These are phyloP conservation scores for Salix suchowensis DNA, from an alignment of 345 rosid species.

Conservation along the genomic window DNA sequence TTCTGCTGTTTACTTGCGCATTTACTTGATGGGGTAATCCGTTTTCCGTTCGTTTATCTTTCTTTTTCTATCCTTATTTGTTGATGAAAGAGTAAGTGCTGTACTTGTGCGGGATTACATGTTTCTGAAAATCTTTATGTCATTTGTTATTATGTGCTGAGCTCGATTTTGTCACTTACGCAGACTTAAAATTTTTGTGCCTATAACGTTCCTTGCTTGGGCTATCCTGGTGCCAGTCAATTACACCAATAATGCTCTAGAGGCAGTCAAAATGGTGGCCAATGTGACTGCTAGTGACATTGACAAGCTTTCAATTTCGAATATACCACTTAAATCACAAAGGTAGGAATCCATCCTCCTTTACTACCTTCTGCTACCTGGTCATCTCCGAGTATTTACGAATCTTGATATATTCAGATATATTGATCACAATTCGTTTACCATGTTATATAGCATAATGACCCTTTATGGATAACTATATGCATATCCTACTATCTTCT, in stretches of 20 bases:
- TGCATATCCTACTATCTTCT: background rate
- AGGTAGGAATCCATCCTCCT: slow-evolving; percentile 39
- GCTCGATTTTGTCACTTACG: background rate
- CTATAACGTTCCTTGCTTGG: slow-evolving; percentile 74
- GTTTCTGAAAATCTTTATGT: background rate
- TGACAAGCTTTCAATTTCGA: slow-evolving; percentile 88
- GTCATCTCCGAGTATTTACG: background rate
- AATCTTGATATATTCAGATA: background rate
- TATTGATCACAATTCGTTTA: background rate
- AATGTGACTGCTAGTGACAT: slow-evolving; percentile 78
- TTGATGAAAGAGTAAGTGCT: background rate
- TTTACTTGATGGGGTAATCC: slow-evolving; percentile 82
- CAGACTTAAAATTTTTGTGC: slow-evolving; percentile 87
- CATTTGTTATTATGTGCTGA: slow-evolving; percentile 2
- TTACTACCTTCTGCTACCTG: background rate
- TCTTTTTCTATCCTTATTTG: background rate
- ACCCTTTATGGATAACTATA: background rate
- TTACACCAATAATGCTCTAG: slow-evolving; percentile 52
- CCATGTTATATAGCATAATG: background rate
- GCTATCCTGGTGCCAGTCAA: slow-evolving; percentile 73
- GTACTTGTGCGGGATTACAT: background rate
- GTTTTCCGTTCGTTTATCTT: background rate
- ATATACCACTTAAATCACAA: slow-evolving; percentile 50
- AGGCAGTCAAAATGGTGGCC: slow-evolving; percentile 18
- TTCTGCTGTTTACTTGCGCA: slow-evolving; percentile 85